Percentiles rank a stretch among this genome's conserved stretches.
Evolutionary conservation across 257 asterid species (phyloP).

Genomic region (Phtheirospermum japonicum): DNA sequence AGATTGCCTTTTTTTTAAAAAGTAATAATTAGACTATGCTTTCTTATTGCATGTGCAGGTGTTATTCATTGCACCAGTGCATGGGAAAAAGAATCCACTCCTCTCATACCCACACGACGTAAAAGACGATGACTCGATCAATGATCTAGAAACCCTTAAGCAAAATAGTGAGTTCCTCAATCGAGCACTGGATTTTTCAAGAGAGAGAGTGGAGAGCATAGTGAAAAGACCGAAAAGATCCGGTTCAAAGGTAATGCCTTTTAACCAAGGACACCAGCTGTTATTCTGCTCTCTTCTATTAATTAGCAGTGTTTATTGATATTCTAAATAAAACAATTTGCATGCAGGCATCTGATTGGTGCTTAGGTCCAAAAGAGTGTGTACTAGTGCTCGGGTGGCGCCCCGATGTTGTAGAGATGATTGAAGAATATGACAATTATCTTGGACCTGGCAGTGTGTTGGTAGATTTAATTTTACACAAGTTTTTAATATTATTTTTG

Average conservation of each 20-base stretch:
- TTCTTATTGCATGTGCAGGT: slow-evolving; percentile 46
- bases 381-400: slow-evolving; percentile 95
- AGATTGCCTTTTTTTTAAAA: too few species aligned
- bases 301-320: background rate
- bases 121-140: slow-evolving; percentile 35
- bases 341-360: slow-evolving; percentile 68
- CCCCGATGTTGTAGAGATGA: slow-evolving; percentile 77
- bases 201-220: slow-evolving; percentile 56
- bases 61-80: slow-evolving; percentile 74
- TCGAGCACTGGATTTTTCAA: slow-evolving; percentile 46
- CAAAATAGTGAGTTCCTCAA: slow-evolving; percentile 35
- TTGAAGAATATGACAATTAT: slow-evolving; percentile 86
- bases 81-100: slow-evolving; percentile 61
- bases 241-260: slow-evolving; percentile 70
- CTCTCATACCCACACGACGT: slow-evolving; percentile 45
- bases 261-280: slow-evolving; percentile 7
- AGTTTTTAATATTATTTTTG: background rate
- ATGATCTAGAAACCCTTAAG: slow-evolving; percentile 41
- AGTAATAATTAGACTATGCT: too few species aligned
- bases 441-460: slow-evolving; percentile 89
- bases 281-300: slow-evolving; percentile 11
- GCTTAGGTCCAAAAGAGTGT: slow-evolving; percentile 77
- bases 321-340: background rate
- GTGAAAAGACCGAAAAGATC: slow-evolving; percentile 70
- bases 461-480: slow-evolving; percentile 41